phyloP scores from a whole-genome alignment of 2,329 filamentous ascomycete genomes.

The Kalmusia sp. region DNA sequence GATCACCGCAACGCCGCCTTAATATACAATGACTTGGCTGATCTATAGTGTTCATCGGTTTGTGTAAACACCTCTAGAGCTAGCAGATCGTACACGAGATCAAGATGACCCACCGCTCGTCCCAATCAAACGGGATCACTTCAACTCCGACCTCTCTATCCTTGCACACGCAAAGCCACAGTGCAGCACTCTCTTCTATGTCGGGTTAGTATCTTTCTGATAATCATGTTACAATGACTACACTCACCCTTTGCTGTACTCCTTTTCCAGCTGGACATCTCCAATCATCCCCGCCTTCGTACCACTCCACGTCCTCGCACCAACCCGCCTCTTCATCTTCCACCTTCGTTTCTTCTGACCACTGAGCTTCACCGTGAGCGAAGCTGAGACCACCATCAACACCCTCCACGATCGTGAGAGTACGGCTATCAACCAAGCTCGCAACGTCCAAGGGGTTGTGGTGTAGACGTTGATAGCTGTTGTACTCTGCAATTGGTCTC shows the following conservation, averaged over 20 bases:
- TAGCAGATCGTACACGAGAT: no score
- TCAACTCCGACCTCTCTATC: constrained; percentile 2
- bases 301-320: constrained; percentile 9
- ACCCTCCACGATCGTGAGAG: not conserved
- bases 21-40: no score
- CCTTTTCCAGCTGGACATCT: not conserved
- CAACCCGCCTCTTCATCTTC: constrained; percentile 4
- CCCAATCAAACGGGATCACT: not conserved
- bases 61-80: no score
- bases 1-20: no score
- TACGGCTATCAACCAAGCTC: not conserved
- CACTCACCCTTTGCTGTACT: not conserved
- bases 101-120: no score
- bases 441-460: not conserved
- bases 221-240: no score
- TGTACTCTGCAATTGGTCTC: constrained; percentile 3
- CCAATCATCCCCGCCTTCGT: constrained; percentile 8
- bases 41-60: no score
- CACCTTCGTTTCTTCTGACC: not conserved
- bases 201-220: not conserved
- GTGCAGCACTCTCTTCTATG: constrained; percentile 4
- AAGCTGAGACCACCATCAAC: constrained; percentile 1
- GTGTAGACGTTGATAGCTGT: constrained; percentile 11
- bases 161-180: constrained; percentile 8
- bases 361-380: not conserved